These are phyloP conservation scores for Loxodes magnus DNA, from an alignment of 73 alveolate species.

Conservation along the genomic window DNA sequence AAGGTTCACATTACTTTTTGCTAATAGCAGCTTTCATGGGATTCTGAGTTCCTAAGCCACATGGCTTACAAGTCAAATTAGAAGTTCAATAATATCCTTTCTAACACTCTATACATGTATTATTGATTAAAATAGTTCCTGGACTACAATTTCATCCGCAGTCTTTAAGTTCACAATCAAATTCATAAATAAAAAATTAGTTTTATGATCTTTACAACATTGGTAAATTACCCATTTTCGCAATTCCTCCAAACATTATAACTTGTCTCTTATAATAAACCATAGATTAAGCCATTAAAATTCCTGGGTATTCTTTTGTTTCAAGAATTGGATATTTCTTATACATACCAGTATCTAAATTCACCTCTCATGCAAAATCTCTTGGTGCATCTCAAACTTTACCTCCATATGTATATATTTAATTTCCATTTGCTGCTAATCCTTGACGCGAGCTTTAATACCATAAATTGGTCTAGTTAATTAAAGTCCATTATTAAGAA, in stretches of 20 bases:
- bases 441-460: no score
- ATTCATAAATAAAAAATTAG: background rate
- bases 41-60: conserved; percentile 4
- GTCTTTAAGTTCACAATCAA: no score
- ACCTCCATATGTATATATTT: no score
- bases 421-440: no score
- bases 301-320: background rate
- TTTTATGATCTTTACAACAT: background rate
- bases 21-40: background rate
- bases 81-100: conserved; percentile 4
- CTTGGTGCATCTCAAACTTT: no score
- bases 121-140: background rate
- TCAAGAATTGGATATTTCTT: background rate
- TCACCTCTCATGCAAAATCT: no score
- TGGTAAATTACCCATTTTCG: background rate
- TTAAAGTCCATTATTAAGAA: no score
- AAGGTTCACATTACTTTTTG: background rate
- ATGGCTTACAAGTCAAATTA: background rate
- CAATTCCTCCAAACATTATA: background rate
- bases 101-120: background rate
- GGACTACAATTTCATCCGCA: background rate
- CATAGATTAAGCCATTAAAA: background rate
- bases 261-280: background rate
- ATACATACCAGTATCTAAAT: no score
- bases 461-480: no score